phyloP scores from a whole-genome alignment of 768 basidiomycete species.

The Goffeauzyma gilvescens region DNA sequence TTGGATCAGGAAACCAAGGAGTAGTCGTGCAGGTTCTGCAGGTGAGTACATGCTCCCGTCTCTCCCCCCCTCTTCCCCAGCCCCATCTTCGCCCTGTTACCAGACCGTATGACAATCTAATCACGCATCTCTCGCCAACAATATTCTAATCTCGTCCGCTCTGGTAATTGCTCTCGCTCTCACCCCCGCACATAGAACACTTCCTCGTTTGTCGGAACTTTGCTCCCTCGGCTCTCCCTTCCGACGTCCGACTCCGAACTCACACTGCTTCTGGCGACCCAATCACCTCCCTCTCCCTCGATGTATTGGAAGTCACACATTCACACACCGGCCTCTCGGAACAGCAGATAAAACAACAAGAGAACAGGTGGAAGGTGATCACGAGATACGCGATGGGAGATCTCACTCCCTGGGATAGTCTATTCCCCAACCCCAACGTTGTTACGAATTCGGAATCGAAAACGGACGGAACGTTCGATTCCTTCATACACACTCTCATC shows the following conservation, averaged over 20 bases:
- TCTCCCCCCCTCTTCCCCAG: not conserved
- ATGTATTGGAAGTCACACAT: constrained; percentile 7
- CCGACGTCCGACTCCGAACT: not conserved
- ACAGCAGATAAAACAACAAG: no score
- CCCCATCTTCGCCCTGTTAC: not conserved
- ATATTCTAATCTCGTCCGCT: no score
- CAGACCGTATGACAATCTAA: not conserved
- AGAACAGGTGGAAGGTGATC: constrained; percentile 26
- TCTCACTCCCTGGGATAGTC: constrained; percentile 12
- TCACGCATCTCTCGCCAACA: not conserved
- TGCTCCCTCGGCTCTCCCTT: constrained; percentile 22
- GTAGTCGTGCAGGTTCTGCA: constrained; percentile 33
- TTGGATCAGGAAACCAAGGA: constrained; percentile 35
- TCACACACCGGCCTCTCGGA: not conserved
- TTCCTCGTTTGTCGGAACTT: constrained; percentile 35
- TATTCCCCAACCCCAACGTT: not conserved
- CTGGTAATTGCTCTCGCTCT: no score
- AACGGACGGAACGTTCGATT: not conserved
- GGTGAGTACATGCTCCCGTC: constrained; percentile 21
- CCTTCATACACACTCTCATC: constrained; percentile 4
- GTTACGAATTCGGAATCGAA: not conserved
- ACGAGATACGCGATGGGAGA: constrained; percentile 25
- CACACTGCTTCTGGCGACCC: constrained; percentile 16
- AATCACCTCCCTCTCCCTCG: constrained; percentile 14
- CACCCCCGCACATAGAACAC: constrained; percentile 25